Conservation (phyloP, 2,329 filamentous ascomycete species). For the Pestalotiopsis sp. region DNA sequence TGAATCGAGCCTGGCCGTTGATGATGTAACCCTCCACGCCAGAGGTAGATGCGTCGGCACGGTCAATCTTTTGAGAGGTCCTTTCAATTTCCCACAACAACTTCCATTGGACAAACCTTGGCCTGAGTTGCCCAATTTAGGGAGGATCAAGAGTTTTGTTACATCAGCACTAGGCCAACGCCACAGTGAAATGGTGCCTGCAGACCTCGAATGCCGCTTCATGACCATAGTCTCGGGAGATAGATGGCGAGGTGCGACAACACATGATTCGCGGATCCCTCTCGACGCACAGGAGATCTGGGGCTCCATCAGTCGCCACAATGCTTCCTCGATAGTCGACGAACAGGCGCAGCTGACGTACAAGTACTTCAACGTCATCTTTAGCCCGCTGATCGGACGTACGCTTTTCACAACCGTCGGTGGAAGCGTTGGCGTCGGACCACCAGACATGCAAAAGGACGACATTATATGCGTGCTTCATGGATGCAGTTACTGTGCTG, state of each 20-base stretch:
- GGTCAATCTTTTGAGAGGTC: not conserved
- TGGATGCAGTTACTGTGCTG: constrained; percentile 4
- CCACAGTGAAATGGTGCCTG: not conserved
- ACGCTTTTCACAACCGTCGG: not conserved
- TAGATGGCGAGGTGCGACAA: constrained; percentile 2
- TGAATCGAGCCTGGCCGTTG: not conserved
- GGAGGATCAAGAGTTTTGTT: not conserved
- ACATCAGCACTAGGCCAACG: not conserved
- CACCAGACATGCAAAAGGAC: constrained; percentile 1
- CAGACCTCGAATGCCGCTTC: not conserved
- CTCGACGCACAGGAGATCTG: not conserved
- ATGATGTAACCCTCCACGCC: not conserved
- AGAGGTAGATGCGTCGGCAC: not conserved
- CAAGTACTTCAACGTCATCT: constrained; percentile 1
- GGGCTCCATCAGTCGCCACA: not conserved
- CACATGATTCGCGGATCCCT: not conserved
- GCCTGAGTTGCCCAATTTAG: not conserved
- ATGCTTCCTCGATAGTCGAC: not conserved
- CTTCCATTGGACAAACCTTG: not conserved
- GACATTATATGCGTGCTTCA: constrained; percentile 5
- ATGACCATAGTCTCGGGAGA: constrained; percentile 3
- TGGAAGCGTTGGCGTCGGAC: not conserved
- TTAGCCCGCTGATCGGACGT: not conserved
- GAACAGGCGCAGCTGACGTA: not conserved
- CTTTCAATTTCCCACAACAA: not conserved